These are phyloP conservation scores for Quercus bicolor DNA, from an alignment of 306 rosid genomes.

Conservation along the genomic window DNA sequence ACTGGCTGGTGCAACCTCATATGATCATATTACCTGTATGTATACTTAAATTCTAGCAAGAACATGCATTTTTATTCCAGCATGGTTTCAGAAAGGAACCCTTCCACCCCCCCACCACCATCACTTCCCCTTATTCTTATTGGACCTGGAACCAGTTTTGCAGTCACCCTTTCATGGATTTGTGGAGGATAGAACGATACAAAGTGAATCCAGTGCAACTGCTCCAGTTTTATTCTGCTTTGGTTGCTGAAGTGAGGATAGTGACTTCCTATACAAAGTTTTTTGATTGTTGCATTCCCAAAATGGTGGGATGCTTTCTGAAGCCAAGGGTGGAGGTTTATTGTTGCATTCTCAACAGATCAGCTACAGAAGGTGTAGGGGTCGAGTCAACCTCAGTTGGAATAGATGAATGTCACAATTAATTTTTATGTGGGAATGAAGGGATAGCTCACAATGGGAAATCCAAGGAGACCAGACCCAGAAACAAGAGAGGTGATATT, in stretches of 20 bases:
- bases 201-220: conserved; percentile 41
- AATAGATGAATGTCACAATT: too few species aligned
- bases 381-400: not conserved
- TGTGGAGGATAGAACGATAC: conserved; percentile 77
- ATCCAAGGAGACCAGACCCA: too few species aligned
- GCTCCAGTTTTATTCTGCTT: conserved; percentile 78
- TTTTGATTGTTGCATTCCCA: conserved; percentile 69
- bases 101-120: conserved; percentile 51
- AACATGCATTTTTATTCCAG: conserved; percentile 55
- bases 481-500: too few species aligned
- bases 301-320: conserved; percentile 61
- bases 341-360: conserved; percentile 82
- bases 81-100: conserved; percentile 73
- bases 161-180: conserved; percentile 71
- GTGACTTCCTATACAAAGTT: conserved; percentile 68
- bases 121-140: conserved; percentile 78
- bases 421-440: too few species aligned
- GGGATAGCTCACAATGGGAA: too few species aligned
- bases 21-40: not conserved
- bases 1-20: conserved; percentile 65
- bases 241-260: conserved; percentile 69
- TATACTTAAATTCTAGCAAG: conserved; percentile 17
- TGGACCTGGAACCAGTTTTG: conserved; percentile 96
- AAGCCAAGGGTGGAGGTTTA: conserved; percentile 79
- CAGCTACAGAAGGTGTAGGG: conserved; percentile 74